Base-by-base conservation (phyloP, 495 filamentous ascomycete genomes). In the Daldinia grandis region DNA sequence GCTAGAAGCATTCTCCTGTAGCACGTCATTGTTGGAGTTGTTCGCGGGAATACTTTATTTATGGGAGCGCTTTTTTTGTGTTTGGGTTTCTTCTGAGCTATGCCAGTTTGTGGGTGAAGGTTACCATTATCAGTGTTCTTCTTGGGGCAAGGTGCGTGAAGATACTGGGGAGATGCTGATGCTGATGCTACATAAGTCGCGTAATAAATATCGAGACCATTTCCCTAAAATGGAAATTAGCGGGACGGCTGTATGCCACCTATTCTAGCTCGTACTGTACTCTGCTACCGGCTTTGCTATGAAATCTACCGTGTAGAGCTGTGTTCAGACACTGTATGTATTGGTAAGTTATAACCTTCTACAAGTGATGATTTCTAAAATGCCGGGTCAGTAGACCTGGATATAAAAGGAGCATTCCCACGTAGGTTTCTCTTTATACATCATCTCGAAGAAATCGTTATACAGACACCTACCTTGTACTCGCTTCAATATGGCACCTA, bases 401-500 rank as follows among this genome's bases (percentile, higher is more conserved):
- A 47, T 47, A 47, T 47, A 47, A 47, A 47, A 47, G 17, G 17
- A 3, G 19, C 5, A 1, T 9, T 24, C 9, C 8, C 8, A 24
- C 21, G 42, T 14, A 10, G 42, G 9, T 24, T 4, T 12, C 8
- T 47, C 9, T 47, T 14, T 47, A 24, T 47, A 19, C 19, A 14
- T 19, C 8, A 24, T 19, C 1, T 4, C 17, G 9, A 12, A 21
- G 10, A 9, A 24, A 21, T 47, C 9, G 3, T 47, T 21, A 21
- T 24, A 10, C 9, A 24, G 12, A 47, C 42, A 47, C 4, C 4
- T 14, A 12, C 17, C 12, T 47, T 47, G 5, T 53, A 15, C 49
- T 53, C 49, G 9, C 31, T 49, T 50, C 24, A 62, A 62, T 28
- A 86, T 86, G 83, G 71, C 83, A 28, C 85, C 80, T 42, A 85